These are phyloP conservation scores for Entonaema liquescens DNA, from an alignment of 495 filamentous ascomycete species.

Conservation along the genomic window DNA sequence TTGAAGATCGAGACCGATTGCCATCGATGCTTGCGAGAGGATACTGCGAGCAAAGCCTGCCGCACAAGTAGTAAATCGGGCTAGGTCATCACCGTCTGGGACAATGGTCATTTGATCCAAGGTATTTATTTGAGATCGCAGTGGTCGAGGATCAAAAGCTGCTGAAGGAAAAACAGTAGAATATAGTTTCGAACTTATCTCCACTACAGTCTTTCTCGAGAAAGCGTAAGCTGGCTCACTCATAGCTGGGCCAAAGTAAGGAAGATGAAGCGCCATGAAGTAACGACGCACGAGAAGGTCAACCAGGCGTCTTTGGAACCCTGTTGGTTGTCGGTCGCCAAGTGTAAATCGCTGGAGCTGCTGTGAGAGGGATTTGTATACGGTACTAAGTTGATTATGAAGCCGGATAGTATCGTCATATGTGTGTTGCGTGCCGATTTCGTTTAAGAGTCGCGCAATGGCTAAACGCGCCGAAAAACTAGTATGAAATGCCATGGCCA, in stretches of 20 bases:
- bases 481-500: slow-evolving; percentile 56
- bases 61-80: slow-evolving; percentile 49
- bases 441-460: slow-evolving; percentile 59
- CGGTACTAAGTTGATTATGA: slow-evolving; percentile 49
- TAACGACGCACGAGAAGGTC: slow-evolving; percentile 59
- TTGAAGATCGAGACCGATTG: slow-evolving; percentile 59
- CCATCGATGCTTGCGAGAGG: slow-evolving; percentile 52
- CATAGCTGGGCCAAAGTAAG: slow-evolving; percentile 51
- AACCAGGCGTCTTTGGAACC: slow-evolving; percentile 50
- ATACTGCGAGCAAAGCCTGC: slow-evolving; percentile 54
- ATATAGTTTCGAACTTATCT: slow-evolving; percentile 62
- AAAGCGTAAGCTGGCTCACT: slow-evolving; percentile 58
- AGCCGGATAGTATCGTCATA: slow-evolving; percentile 47
- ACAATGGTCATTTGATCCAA: slow-evolving; percentile 1
- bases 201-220: slow-evolving; percentile 58
- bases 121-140: neutral
- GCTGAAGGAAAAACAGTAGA: slow-evolving; percentile 50
- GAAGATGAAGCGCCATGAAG: slow-evolving; percentile 59
- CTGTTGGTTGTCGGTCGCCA: slow-evolving; percentile 36
- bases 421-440: slow-evolving; percentile 47
- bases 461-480: slow-evolving; percentile 58
- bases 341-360: slow-evolving; percentile 48
- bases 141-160: slow-evolving; percentile 22
- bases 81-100: slow-evolving; percentile 45
- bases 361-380: slow-evolving; percentile 50